Conservation (phyloP, 2,329 filamentous ascomycete genomes). For the Epichloe glyceriae region DNA sequence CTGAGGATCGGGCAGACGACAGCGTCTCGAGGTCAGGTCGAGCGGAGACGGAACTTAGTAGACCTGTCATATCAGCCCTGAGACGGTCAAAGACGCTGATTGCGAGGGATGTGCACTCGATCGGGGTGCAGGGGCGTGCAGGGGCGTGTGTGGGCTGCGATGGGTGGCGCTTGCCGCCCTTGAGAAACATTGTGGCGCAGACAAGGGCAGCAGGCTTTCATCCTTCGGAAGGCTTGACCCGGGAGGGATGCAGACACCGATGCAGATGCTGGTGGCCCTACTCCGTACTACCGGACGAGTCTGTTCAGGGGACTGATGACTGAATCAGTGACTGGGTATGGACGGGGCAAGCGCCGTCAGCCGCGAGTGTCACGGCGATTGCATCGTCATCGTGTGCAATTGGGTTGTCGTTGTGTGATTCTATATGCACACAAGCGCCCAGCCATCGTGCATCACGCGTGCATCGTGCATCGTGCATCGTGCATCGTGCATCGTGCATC, state of each 20-base stretch:
- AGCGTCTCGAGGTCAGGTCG: slow-evolving; percentile 10
- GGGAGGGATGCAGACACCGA: neutral
- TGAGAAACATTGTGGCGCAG: slow-evolving; percentile 3
- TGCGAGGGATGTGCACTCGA: slow-evolving; percentile 5
- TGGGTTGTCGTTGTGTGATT: neutral
- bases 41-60: slow-evolving; percentile 12
- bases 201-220: neutral
- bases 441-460: too few relatives aligned
- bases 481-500: neutral
- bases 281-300: neutral
- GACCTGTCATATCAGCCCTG: slow-evolving; percentile 24
- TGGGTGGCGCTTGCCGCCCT: slow-evolving; percentile 6
- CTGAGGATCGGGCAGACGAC: slow-evolving; percentile 16
- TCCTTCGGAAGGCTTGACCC: slow-evolving; percentile 2
- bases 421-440: too few relatives aligned
- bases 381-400: neutral
- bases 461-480: neutral
- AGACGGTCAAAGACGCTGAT: slow-evolving; percentile 14
- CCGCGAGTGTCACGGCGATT: neutral
- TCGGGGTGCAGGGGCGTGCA: neutral
- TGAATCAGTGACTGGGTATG: neutral
- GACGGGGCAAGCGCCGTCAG: neutral
- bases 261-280: neutral
- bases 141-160: neutral
- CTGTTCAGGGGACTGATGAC: too few relatives aligned